Percentiles rank a stretch among this genome's conserved stretches.
phyloP scores from a whole-genome alignment of 805 yeast species.

The Saccharomyces eubayanus region DNA sequence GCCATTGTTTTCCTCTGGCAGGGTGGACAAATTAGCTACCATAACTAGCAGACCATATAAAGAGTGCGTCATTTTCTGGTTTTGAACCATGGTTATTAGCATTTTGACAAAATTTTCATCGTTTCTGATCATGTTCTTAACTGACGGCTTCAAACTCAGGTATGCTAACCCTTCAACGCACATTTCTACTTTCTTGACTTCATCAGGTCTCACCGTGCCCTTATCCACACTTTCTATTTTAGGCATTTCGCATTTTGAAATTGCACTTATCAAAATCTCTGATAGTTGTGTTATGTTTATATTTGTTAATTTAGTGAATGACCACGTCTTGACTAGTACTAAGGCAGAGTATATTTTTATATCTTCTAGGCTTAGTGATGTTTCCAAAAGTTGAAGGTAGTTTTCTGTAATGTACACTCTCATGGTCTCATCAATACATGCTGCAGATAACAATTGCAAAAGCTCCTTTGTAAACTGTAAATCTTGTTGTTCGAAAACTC shows the following conservation, averaged over 20 bases:
- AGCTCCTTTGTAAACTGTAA: conserved; percentile 21
- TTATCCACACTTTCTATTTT: neutral
- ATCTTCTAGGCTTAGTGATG: conserved; percentile 26
- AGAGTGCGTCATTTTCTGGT: conserved; percentile 23
- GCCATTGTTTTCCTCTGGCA: conserved; percentile 12
- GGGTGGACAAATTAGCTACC: conserved; percentile 28
- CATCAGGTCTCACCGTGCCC: conserved; percentile 2
- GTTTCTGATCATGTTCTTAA: conserved; percentile 33
- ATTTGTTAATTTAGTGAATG: conserved; percentile 34
- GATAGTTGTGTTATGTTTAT: conserved; percentile 29
- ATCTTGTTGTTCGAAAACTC: conserved; percentile 11
- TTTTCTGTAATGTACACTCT: conserved; percentile 40
- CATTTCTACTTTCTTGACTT: conserved; percentile 6
- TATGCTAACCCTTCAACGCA: conserved; percentile 45
- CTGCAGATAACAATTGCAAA: conserved; percentile 34
- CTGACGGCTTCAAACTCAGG: conserved; percentile 36
- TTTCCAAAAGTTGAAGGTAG: conserved; percentile 36
- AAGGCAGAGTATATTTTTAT: conserved; percentile 35
- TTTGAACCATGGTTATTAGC: neutral
- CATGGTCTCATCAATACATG: conserved; percentile 45
- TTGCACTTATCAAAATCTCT: conserved; percentile 20
- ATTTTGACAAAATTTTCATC: conserved; percentile 25
- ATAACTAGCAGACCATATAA: conserved; percentile 31
- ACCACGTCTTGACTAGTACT: conserved; percentile 52
- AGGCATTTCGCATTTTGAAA: conserved; percentile 1